A percentile compares a stretch with the other conserved stretches of the same genome.
Evolutionary conservation across 352 stramenopile genomes (phyloP).

Genomic region (Phytopythium boreale): DNA sequence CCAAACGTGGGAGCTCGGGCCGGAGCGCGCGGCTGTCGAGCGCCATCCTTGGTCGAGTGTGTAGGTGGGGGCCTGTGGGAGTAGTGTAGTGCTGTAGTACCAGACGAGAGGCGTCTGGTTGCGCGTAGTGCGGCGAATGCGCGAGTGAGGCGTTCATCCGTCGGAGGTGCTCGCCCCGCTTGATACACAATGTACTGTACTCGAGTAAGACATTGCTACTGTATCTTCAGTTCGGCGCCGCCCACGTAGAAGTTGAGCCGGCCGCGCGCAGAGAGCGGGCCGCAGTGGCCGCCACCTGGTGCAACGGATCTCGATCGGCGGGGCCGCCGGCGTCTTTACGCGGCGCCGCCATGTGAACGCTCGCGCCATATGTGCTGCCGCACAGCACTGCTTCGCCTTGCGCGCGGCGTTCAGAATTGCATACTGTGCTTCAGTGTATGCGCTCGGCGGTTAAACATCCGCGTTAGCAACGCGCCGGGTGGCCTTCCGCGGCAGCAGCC

Average conservation of each 20-base stretch:
- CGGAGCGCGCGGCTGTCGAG: background rate
- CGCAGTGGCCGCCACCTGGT: background rate
- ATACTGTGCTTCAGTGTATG: too few species aligned
- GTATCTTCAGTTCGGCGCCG: too few species aligned
- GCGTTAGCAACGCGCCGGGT: background rate
- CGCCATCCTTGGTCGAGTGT: background rate
- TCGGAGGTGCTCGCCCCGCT: background rate
- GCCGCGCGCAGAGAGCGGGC: slow-evolving; percentile 6
- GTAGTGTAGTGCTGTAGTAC: background rate
- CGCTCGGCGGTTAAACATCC: background rate
- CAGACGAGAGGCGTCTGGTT: background rate
- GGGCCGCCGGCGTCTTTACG: slow-evolving; percentile 5
- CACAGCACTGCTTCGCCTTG: too few species aligned
- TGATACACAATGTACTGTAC: too few species aligned
- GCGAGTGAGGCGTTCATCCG: slow-evolving; percentile 4
- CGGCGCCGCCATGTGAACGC: too few species aligned
- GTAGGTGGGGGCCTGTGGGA: background rate
- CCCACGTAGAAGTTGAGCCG: too few species aligned
- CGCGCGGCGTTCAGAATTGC: too few species aligned
- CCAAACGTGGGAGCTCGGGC: background rate
- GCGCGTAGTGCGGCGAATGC: slow-evolving; percentile 1
- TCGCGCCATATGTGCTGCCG: too few species aligned
- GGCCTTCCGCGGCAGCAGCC: too few species aligned
- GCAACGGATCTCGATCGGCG: slow-evolving; percentile 10
- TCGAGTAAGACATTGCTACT: too few species aligned